Base-by-base conservation (phyloP, 2,329 filamentous ascomycete species). In the Cryphonectria parasitica region DNA sequence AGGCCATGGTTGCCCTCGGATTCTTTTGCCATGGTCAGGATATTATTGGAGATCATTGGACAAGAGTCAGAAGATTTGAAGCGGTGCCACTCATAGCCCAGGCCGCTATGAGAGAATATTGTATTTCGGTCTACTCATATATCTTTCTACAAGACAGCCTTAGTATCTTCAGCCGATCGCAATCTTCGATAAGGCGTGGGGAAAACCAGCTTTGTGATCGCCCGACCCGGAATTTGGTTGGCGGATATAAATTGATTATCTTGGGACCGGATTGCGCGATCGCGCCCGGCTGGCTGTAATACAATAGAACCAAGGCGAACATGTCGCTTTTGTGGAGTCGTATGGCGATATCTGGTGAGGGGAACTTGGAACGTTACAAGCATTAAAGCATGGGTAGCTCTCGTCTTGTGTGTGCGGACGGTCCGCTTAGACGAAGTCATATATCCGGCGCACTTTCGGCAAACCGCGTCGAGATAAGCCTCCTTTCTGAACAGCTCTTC, bases 361-460 rank as follows among this genome's bases (percentile, higher is more conserved):
- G 56, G 45, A 25, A 25, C 45, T 52, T 52, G 19, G 22, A 45
- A 52, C 45, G 19, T 52, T 52, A 52, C 45, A 52, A 52, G 45
- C 45, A 52, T 52, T 22, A 3, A 52, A 52, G 45, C 45, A 25
- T 52, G 19, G 7, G 45, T 25, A 52, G 45, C 8, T 52, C 10
- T 25, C 6, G 45, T n/a, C 22, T 25, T 19, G 45, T 52, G 10
- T 45, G 43, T 52, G 45, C 45, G 22, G 25, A n/a, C 10, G 7
- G 45, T 19, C 25, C 8, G 45, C 45, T 11, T n/a, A 52, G 56
- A 25, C 56, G 31, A 6, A 17, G 4, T 22, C 31, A 60, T 60
- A 60, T 60, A 52, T 60, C 56, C 56, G 56, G 56, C 56, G 31
- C 13, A 15, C 56, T 34, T 34, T 60, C 25, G 28, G 56, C 56